A percentile compares a stretch with the other conserved stretches of the same genome.
phyloP scores from a whole-genome alignment of 1,284 basidiomycete genomes.

The Heterobasidion irregulare region DNA sequence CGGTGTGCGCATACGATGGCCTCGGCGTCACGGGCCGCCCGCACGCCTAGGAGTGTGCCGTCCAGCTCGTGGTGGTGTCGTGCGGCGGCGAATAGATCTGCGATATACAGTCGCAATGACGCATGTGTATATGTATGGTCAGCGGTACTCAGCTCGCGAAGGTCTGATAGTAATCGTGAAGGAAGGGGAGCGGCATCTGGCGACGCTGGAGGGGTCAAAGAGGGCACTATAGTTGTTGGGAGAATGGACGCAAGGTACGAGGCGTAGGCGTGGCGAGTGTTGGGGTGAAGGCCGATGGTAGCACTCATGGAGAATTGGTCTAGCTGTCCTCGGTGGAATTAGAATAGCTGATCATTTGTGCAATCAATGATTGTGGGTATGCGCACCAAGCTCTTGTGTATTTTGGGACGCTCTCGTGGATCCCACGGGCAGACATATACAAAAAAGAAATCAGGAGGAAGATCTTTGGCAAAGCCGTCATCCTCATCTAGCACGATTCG shows the following conservation, averaged over 20 bases:
- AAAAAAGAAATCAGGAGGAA: constrained; percentile 65
- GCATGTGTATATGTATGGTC: constrained; percentile 36
- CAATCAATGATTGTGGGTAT: not conserved
- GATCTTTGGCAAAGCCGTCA: constrained; percentile 20
- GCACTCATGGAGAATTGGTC: constrained; percentile 73
- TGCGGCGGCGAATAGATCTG: constrained; percentile 65
- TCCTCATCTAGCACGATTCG: constrained; percentile 31
- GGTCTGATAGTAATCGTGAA: constrained; percentile 22
- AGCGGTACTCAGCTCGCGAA: constrained; percentile 21
- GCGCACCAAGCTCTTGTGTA: constrained; percentile 57
- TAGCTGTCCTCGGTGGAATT: constrained; percentile 32
- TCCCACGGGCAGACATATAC: constrained; percentile 65
- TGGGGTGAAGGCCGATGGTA: constrained; percentile 37
- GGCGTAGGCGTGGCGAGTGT: constrained; percentile 21
- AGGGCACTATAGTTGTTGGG: constrained; percentile 12
- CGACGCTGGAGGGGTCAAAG: not conserved
- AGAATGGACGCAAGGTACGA: constrained; percentile 21
- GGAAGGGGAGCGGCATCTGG: constrained; percentile 5
- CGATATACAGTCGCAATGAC: constrained; percentile 50
- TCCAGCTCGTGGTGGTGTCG: constrained; percentile 66
- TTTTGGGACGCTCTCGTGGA: constrained; percentile 49
- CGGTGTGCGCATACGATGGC: constrained; percentile 54
- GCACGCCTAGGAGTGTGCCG: constrained; percentile 53
- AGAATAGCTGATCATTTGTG: constrained; percentile 3
- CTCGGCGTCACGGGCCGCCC: constrained; percentile 50